Evolutionary conservation across 2,329 filamentous ascomycete genomes (phyloP), one percentile per base, ranked within the genome.

Genomic region (Alternaria arbusti): DNA sequence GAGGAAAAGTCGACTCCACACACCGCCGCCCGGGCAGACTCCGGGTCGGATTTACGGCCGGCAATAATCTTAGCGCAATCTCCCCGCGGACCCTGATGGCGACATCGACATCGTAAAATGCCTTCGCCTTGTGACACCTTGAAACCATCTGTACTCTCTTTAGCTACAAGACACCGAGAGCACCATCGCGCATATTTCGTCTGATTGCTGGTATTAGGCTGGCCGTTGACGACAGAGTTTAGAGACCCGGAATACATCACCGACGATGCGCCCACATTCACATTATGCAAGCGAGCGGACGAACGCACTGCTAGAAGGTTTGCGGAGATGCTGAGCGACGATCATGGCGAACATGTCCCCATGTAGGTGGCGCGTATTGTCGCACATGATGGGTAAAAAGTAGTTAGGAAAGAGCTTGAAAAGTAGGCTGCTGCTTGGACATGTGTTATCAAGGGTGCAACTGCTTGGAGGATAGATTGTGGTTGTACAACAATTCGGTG

Each of bases 1-100:
- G 49, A 52, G 49, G 13, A 52, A 13, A 36, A 6, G 20, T 36
- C 36, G 22, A 32, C 46, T 50, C 46, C 49, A 52, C 49, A 52
- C 49, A 52, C 49, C 49, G 49, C 49, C 4, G 30, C 23, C 30
- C 7, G 36, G 36, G 36, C 36, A 40, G 36, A 40, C 36, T 40
- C 36, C 36, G 36, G 36, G 9, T 32, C 49, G 49, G 49, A 30
- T 52, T 52, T 40, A 32, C 49, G 3, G 49, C 49, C 36, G 49
- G 49, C 20, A 51, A 52, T 52, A 52, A 52, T 9, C 12, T 36
- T 52, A 52, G 49, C 20, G 49, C 49, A 11, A 36, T 12, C 20
- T n/a, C 12, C 28, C 49, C 32, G 49, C 49, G 36, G 49, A 10
- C 17, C 9, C 20, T 36, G 49, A 52, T 52, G 20, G 26, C 46